Base-by-base conservation (phyloP, 495 filamentous ascomycete genomes). In the Clavariopsis aquatica region DNA sequence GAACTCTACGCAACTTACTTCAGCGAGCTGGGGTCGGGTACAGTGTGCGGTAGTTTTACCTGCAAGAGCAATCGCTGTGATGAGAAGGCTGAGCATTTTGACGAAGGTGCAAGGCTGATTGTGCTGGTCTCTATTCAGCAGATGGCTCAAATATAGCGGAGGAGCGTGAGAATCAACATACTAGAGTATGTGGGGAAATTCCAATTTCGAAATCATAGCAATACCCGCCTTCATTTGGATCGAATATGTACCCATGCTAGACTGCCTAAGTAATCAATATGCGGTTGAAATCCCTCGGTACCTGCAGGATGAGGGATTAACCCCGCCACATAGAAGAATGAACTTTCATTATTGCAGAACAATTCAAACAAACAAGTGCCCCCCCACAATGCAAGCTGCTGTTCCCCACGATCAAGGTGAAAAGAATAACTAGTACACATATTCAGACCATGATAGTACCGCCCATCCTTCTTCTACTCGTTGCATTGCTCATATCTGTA, bases 11-110 rank as follows among this genome's bases (percentile, higher is more conserved):
- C n/a, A n/a, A n/a, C n/a, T n/a, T n/a, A n/a, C 31, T 34, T 68
- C 65, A 5, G 13, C 29, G 22, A 68, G 65, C 4, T 36, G 29
- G 2, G 52, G 22, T 34, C 59, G 52, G 2, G 53, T 60, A 47
- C 65, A 68, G 31, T 68, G 65, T 1, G 65, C 47, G 56, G 60
- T 52, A 22, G 38, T 53, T 8, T 64, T 29, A 62, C 52, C 52
- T 29, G 52, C 58, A 15, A 67, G 52, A 2, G 61, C 52, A 29
- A 49, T 23, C 19, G 47, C 19, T 15, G 47, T 13, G 10, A 49
- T 19, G 15, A 49, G 51, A 29, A 36, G 7, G 9, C 34, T 19
- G 23, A 36, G 24, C 51, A 54, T 31, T 9, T 19, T 36, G 29
- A n/a, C 13, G 31, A 36, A 6, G 15, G 6, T n/a, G 6, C 2